Evolutionary conservation across 257 asterid species (phyloP).

Genomic region (Plantago ovata): DNA sequence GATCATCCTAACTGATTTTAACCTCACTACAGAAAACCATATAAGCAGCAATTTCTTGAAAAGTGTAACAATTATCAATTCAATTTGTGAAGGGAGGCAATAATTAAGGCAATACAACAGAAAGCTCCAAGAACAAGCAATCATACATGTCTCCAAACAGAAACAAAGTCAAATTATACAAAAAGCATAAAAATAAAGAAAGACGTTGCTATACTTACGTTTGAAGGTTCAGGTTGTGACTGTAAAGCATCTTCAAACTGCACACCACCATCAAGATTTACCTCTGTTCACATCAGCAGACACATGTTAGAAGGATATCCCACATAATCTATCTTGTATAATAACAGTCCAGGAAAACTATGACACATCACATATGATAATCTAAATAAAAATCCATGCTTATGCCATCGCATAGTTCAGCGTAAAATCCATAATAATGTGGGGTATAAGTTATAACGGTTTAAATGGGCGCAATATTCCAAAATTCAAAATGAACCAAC

Average conservation of each 20-base stretch:
- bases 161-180: too few species aligned
- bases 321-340: conserved; percentile 1
- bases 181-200: too few species aligned
- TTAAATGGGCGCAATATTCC: background rate
- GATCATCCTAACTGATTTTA: background rate
- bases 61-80: too few species aligned
- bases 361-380: conserved; percentile 1
- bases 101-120: too few species aligned
- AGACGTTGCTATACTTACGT: too few species aligned
- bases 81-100: too few species aligned
- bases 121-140: too few species aligned
- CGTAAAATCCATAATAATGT: background rate
- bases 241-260: conserved; percentile 28
- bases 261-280: conserved; percentile 32
- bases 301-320: conserved; percentile 19
- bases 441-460: too few species aligned
- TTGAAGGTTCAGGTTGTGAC: too few species aligned
- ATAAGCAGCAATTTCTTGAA: too few species aligned
- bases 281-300: conserved; percentile 44
- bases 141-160: too few species aligned
- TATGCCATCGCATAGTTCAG: background rate
- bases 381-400: background rate
- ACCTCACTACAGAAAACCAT: too few species aligned
- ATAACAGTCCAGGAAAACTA: background rate
- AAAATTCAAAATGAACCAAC: background rate